Conservation (phyloP, 306 rosid species). For the Styphnolobium japonicum region DNA sequence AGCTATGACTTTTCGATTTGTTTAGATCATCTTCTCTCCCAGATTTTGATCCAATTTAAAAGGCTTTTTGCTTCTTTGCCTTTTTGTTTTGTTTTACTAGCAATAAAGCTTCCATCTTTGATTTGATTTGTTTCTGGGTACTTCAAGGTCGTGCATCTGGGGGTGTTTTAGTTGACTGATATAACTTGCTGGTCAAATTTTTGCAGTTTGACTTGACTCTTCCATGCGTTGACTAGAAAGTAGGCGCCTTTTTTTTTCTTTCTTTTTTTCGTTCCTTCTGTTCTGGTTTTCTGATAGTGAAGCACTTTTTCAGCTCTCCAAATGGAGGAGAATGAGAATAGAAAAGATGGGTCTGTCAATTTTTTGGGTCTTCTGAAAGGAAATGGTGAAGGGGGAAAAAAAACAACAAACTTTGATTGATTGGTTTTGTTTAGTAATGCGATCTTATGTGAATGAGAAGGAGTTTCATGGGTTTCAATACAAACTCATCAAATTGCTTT, state of each 20-base stretch:
- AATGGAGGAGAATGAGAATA: neutral
- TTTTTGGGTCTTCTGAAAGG: neutral
- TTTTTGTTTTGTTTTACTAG: neutral
- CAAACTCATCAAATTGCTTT: neutral
- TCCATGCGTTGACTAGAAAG: constrained; percentile 14
- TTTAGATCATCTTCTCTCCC: neutral
- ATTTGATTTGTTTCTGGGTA: constrained; percentile 23
- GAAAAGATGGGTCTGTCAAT: neutral
- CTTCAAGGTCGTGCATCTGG: neutral
- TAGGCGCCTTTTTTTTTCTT: neutral
- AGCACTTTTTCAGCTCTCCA: neutral
- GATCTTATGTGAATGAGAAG: neutral
- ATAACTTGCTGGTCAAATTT: constrained; percentile 2
- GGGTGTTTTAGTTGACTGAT: constrained; percentile 4
- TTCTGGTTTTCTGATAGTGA: neutral
- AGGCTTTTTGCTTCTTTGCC: neutral
- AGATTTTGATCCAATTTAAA: neutral
- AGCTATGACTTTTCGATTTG: neutral
- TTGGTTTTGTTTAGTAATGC: neutral
- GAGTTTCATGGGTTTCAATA: neutral
- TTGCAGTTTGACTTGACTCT: constrained; percentile 13
- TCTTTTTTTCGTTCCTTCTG: too few relatives aligned
- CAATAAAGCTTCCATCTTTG: neutral
- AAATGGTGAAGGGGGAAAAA: neutral
- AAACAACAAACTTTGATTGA: neutral